phyloP scores from a whole-genome alignment of 2,329 filamentous ascomycete genomes.

The Annulohypoxylon truncatum region DNA sequence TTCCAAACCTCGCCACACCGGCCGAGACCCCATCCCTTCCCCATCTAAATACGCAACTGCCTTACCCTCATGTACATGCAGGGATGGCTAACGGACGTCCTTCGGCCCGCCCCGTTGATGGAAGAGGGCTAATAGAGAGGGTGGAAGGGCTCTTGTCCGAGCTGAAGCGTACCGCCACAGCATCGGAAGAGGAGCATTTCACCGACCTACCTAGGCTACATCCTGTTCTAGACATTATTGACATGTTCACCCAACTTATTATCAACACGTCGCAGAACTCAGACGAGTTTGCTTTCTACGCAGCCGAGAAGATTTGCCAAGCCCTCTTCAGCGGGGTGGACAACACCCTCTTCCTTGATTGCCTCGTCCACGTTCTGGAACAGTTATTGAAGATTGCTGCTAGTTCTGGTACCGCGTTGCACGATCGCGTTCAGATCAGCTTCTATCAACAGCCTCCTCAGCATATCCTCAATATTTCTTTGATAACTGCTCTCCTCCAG shows the following conservation, averaged over 20 bases:
- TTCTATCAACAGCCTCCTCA: constrained; percentile 69
- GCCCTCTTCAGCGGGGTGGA: constrained; percentile 65
- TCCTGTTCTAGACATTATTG: constrained; percentile 70
- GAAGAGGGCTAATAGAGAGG: constrained; percentile 63
- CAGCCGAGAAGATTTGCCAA: constrained; percentile 69
- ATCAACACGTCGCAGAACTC: constrained; percentile 72
- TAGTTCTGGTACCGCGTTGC: constrained; percentile 60
- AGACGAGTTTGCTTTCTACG: constrained; percentile 69
- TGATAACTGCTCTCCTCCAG: constrained; percentile 67
- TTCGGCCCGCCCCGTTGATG: constrained; percentile 60
- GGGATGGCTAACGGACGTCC: constrained; percentile 64
- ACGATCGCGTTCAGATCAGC: constrained; percentile 65
- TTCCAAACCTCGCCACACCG: constrained; percentile 69
- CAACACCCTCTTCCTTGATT: constrained; percentile 69
- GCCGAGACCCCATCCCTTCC: constrained; percentile 69
- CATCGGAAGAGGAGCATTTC: constrained; percentile 70
- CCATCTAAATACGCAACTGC: constrained; percentile 64
- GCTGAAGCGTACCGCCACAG: constrained; percentile 64
- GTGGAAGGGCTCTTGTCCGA: constrained; percentile 69
- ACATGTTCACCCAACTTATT: constrained; percentile 70
- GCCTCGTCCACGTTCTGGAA: constrained; percentile 71
- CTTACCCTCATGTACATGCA: constrained; percentile 66
- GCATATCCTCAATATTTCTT: constrained; percentile 66
- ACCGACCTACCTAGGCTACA: constrained; percentile 68
- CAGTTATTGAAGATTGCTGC: constrained; percentile 68